These are phyloP conservation scores for Mortierella sp. DNA, from an alignment of 371 early-diverging fungal genomes.

Conservation along the genomic window DNA sequence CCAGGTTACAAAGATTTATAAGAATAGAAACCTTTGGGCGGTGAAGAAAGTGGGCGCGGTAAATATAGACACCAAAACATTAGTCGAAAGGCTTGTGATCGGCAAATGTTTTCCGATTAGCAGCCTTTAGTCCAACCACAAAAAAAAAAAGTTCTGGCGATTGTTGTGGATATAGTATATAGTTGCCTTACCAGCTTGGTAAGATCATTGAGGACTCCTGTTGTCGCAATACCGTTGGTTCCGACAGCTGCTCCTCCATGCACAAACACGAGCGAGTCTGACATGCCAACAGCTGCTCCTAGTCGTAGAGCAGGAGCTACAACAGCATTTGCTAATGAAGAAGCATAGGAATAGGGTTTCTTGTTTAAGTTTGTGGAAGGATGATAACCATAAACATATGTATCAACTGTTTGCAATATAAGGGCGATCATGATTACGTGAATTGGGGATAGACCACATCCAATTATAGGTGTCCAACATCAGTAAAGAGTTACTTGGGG, in stretches of 20 bases:
- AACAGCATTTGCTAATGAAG: slow-evolving; percentile 22
- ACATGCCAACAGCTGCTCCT: slow-evolving; percentile 43
- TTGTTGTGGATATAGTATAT: too few species aligned
- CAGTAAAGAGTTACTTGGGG: slow-evolving; percentile 12
- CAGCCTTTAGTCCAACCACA: neutral
- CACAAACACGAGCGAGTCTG: slow-evolving; percentile 21
- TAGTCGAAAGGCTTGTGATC: neutral
- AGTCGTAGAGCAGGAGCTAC: slow-evolving; percentile 38
- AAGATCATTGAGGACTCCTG: slow-evolving; percentile 42
- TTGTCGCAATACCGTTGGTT: slow-evolving; percentile 22
- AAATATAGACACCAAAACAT: slow-evolving; percentile 4
- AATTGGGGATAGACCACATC: slow-evolving; percentile 46
- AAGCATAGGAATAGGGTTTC: neutral
- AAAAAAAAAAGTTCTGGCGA: neutral
- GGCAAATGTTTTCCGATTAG: neutral
- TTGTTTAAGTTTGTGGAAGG: neutral
- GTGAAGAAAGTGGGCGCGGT: neutral
- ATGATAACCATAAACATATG: neutral
- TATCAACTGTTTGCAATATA: neutral
- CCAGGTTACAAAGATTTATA: too few species aligned
- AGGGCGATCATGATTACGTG: slow-evolving; percentile 37
- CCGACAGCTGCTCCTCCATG: slow-evolving; percentile 42
- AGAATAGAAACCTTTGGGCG: too few species aligned
- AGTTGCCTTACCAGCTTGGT: slow-evolving; percentile 50
- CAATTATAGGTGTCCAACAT: slow-evolving; percentile 42